Evolutionary conservation across 345 rosid genomes (phyloP).

Genomic region (Camelina laxa): DNA sequence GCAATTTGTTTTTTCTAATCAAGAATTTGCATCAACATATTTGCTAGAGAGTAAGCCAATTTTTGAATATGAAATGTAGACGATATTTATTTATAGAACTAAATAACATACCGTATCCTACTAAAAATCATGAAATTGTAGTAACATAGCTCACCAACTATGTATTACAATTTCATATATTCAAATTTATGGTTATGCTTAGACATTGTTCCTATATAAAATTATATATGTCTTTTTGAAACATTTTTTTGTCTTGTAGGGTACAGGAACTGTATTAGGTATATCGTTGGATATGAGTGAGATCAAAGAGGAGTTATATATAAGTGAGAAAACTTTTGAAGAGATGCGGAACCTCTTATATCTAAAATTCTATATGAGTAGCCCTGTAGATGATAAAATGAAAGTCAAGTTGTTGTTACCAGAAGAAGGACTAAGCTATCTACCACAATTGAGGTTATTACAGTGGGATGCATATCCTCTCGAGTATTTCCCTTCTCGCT

Average conservation of each 20-base stretch:
- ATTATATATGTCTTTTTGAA: too few relatives aligned
- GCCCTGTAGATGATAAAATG: not conserved
- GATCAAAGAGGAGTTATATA: not conserved
- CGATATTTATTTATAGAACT: not conserved
- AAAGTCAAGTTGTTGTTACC: not conserved
- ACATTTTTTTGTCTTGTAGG: not conserved
- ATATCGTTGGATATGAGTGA: not conserved
- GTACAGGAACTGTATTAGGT: conserved; percentile 4
- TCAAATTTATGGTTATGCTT: not conserved
- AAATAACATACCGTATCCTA: not conserved
- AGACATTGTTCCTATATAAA: not conserved
- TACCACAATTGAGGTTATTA: not conserved
- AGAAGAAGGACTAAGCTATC: not conserved
- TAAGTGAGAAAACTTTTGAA: not conserved
- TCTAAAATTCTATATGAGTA: not conserved
- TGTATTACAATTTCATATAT: not conserved
- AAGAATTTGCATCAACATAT: too few relatives aligned
- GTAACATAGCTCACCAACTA: not conserved
- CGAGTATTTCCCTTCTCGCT: not conserved
- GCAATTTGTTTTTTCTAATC: too few relatives aligned
- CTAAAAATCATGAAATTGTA: not conserved
- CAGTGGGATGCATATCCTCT: conserved; percentile 1
- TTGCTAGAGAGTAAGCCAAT: too few relatives aligned
- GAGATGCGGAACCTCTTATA: not conserved
- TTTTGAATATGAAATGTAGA: too few relatives aligned